Evolutionary conservation across 345 rosid species (phyloP).

Genomic region (Balakata baccata): DNA sequence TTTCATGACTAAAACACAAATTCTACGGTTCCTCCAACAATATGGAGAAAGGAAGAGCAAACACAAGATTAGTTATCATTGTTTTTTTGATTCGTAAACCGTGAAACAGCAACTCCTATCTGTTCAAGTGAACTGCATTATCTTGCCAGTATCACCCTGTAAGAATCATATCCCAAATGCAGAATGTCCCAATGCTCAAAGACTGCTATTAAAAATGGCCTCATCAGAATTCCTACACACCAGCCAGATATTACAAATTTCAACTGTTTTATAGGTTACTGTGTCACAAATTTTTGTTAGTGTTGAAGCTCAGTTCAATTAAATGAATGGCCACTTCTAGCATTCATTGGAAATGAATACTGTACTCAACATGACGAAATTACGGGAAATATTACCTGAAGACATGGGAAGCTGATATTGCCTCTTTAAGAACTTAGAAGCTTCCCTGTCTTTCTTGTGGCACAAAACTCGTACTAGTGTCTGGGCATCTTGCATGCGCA

Average conservation of each 20-base stretch:
- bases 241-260: neutral
- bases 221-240: neutral
- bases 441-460: slow-evolving; percentile 88
- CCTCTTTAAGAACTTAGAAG: slow-evolving; percentile 72
- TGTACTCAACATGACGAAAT: neutral
- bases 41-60: neutral
- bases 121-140: neutral
- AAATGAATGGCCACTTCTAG: neutral
- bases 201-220: neutral
- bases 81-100: neutral
- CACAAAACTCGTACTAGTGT: slow-evolving; percentile 81
- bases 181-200: neutral
- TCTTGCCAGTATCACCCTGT: neutral
- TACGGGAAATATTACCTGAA: slow-evolving; percentile 57
- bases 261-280: neutral
- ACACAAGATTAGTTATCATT: neutral
- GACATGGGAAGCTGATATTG: slow-evolving; percentile 93
- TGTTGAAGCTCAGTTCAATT: neutral
- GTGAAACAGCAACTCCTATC: neutral
- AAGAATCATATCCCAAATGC: neutral
- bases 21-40: neutral
- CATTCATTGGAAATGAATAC: neutral
- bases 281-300: neutral
- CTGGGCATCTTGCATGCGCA: slow-evolving; percentile 59
- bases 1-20: neutral